Percentiles rank a stretch among this genome's conserved stretches.
Evolutionary conservation across 257 asterid species (phyloP).

Genomic region (Solanum chaucha): DNA sequence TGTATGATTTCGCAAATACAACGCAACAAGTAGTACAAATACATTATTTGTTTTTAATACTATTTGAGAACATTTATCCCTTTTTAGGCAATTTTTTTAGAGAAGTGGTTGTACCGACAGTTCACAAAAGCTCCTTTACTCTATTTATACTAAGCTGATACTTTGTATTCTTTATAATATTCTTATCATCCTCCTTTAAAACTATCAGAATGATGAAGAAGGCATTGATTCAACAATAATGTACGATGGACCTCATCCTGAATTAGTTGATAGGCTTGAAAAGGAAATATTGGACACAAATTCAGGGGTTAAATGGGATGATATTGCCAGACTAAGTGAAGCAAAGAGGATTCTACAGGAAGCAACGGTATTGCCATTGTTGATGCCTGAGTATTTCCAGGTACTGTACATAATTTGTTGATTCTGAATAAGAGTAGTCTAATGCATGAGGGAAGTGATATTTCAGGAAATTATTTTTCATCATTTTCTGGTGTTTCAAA

Average conservation of each 20-base stretch:
- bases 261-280: conserved; percentile 93
- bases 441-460: not conserved
- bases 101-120: not conserved
- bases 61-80: not conserved
- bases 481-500: not conserved
- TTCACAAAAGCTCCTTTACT: not conserved
- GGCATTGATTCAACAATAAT: conserved; percentile 56
- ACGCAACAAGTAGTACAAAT: not conserved
- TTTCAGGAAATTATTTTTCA: not conserved
- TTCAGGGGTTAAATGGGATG: conserved; percentile 96
- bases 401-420: conserved; percentile 5
- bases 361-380: conserved; percentile 89
- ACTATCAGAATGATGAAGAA: conserved; percentile 35
- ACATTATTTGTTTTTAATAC: too few species aligned
- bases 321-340: conserved; percentile 84
- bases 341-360: conserved; percentile 90
- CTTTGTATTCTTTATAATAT: not conserved
- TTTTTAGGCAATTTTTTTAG: not conserved
- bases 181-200: not conserved
- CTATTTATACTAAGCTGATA: not conserved
- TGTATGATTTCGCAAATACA: too few species aligned
- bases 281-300: conserved; percentile 77
- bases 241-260: conserved; percentile 85
- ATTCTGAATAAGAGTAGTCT: not conserved
- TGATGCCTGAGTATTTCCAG: conserved; percentile 98